Conservation (phyloP, 1,284 basidiomycete genomes). For the Trichosporon sp. region DNA sequence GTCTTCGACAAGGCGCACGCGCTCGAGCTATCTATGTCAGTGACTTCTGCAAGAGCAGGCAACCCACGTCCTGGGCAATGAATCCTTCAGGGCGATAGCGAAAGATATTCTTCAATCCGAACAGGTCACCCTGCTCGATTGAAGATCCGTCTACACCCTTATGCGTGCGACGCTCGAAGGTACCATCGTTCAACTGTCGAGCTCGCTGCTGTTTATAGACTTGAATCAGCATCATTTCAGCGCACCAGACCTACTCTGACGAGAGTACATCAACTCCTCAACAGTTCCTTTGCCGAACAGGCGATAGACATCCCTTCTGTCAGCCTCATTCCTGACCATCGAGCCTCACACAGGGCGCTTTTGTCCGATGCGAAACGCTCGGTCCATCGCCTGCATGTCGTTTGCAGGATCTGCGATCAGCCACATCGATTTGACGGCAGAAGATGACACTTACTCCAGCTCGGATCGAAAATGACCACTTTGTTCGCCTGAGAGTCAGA, state of each 20-base stretch:
- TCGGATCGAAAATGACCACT: slow-evolving; percentile 50
- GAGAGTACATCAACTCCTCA: slow-evolving; percentile 49
- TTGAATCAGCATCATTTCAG: slow-evolving; percentile 6
- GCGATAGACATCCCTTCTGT: slow-evolving; percentile 49
- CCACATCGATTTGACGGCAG: neutral
- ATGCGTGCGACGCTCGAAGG: slow-evolving; percentile 41
- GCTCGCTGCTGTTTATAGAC: slow-evolving; percentile 43
- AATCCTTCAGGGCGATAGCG: slow-evolving; percentile 40
- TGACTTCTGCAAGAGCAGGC: accelerated
- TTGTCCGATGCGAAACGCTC: slow-evolving; percentile 54
- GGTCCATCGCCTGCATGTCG: slow-evolving; percentile 50
- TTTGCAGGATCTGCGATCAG: slow-evolving; percentile 41
- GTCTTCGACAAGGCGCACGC: slow-evolving; percentile 31
- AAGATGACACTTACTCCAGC: slow-evolving; percentile 38
- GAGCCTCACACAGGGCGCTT: slow-evolving; percentile 49
- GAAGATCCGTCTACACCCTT: slow-evolving; percentile 31
- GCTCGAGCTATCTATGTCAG: slow-evolving; percentile 28
- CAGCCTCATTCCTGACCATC: neutral
- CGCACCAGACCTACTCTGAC: slow-evolving; percentile 44
- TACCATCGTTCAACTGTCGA: slow-evolving; percentile 43
- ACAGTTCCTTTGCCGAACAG: slow-evolving; percentile 53
- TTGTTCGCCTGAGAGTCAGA: slow-evolving; percentile 42
- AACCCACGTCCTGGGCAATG: slow-evolving; percentile 31
- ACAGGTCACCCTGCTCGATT: slow-evolving; percentile 34
- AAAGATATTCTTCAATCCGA: slow-evolving; percentile 46